Percentiles rank a stretch among this genome's conserved stretches.
Evolutionary conservation across 2,329 filamentous ascomycete genomes (phyloP).

Genomic region (Chaetothyriales sp.): DNA sequence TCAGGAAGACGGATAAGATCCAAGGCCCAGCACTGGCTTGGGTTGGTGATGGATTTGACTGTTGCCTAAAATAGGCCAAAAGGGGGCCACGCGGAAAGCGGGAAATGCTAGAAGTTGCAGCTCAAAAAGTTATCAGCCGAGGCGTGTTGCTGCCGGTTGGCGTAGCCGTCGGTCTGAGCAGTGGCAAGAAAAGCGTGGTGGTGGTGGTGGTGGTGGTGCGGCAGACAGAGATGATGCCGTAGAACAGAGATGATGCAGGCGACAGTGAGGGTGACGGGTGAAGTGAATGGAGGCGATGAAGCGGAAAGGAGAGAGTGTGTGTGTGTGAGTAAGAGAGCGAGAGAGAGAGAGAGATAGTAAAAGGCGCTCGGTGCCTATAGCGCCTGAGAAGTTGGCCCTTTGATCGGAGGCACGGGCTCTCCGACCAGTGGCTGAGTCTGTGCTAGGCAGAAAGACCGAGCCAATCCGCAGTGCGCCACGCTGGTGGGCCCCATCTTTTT

Average conservation of each 20-base stretch:
- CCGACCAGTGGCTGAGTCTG: neutral
- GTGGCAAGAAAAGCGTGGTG: too few relatives aligned
- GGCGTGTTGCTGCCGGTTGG: too few relatives aligned
- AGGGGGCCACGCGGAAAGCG: too few relatives aligned
- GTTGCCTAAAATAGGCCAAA: slow-evolving; percentile 11
- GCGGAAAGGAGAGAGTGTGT: too few relatives aligned
- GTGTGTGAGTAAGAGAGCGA: too few relatives aligned
- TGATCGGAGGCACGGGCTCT: neutral
- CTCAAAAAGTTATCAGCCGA: neutral
- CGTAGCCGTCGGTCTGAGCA: too few relatives aligned
- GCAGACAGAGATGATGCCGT: too few relatives aligned
- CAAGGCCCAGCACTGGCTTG: slow-evolving; percentile 10
- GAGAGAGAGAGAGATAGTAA: neutral
- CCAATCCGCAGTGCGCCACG: neutral
- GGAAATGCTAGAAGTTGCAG: neutral
- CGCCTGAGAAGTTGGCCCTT: neutral
- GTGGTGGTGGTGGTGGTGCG: too few relatives aligned
- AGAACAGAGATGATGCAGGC: too few relatives aligned
- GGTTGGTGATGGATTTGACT: slow-evolving; percentile 5
- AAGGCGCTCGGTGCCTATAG: neutral
- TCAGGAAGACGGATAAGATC: neutral
- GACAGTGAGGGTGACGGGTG: too few relatives aligned
- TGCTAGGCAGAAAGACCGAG: neutral
- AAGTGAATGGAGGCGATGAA: too few relatives aligned
- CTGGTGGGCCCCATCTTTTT: neutral